These are phyloP conservation scores for Pouteria glomerata DNA, from an alignment of 148 eudicot genomes.

Conservation along the genomic window DNA sequence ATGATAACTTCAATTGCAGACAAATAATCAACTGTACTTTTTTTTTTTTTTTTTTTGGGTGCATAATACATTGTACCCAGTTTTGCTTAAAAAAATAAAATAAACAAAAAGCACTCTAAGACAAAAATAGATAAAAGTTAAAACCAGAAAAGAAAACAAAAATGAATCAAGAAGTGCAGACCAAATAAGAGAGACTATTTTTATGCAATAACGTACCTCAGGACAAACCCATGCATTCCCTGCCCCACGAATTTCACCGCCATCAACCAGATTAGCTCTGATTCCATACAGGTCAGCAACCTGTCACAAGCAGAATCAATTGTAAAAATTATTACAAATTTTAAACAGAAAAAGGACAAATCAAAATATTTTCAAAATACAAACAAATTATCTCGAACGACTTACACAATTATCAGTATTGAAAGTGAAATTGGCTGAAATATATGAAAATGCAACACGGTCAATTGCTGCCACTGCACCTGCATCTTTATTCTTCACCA, in stretches of 20 bases:
- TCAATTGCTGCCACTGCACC: constrained; percentile 98
- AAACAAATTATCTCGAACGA: constrained; percentile 12
- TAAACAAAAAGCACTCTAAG: not conserved
- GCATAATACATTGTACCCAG: too few relatives aligned
- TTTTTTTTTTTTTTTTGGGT: too few relatives aligned
- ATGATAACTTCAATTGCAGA: not conserved
- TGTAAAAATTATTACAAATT: not conserved
- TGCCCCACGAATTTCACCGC: constrained; percentile 99
- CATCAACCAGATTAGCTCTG: constrained; percentile 91
- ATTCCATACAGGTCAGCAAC: constrained; percentile 98
- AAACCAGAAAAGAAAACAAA: not conserved
- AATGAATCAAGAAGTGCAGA: not conserved
- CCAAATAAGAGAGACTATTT: constrained; percentile 8
- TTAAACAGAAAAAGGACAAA: constrained; percentile 1
- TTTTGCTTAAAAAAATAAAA: not conserved
- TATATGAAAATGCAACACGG: constrained; percentile 74
- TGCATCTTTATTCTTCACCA: constrained; percentile 82
- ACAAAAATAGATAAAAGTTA: not conserved
- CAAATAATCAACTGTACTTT: not conserved
- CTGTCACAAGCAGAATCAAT: constrained; percentile 33
- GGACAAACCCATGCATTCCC: constrained; percentile 99
- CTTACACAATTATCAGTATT: constrained; percentile 97
- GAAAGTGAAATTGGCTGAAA: constrained; percentile 95
- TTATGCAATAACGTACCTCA: constrained; percentile 51
- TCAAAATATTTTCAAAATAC: not conserved